A percentile compares a stretch with the other conserved stretches of the same genome.
Conservation (phyloP, 495 filamentous ascomycete genomes). For the Tuber brumale region DNA sequence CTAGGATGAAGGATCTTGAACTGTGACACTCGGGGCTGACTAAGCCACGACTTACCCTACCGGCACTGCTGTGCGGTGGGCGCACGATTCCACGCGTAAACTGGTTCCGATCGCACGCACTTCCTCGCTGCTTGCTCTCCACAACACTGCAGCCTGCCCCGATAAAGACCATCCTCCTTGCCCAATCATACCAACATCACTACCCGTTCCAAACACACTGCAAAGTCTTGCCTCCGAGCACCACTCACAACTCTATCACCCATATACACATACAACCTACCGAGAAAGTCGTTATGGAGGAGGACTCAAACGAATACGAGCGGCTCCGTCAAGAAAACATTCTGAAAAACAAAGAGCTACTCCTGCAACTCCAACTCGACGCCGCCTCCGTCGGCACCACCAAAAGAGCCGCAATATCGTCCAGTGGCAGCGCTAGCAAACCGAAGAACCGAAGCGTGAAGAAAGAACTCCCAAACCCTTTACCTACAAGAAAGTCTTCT, state of each 20-base stretch:
- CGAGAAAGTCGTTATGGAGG: neutral
- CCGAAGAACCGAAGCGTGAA: conserved; percentile 42
- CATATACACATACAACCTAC: neutral
- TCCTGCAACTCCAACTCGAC: conserved; percentile 54
- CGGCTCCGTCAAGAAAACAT: conserved; percentile 65
- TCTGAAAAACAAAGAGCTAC: conserved; percentile 63
- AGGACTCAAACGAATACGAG: conserved; percentile 56
- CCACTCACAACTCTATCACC: neutral
- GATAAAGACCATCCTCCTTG: neutral
- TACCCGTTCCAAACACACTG: neutral
- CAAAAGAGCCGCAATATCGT: conserved; percentile 35
- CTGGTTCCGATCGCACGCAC: neutral
- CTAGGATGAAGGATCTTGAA: neutral
- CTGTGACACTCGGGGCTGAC: neutral
- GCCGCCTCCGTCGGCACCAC: conserved; percentile 49
- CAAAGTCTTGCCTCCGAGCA: neutral
- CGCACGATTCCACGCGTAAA: neutral
- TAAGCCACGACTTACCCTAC: neutral
- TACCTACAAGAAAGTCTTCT: conserved; percentile 59
- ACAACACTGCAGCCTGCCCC: neutral
- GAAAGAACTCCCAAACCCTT: conserved; percentile 47
- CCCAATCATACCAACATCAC: neutral
- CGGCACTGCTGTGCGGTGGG: neutral
- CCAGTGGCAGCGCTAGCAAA: conserved; percentile 32
- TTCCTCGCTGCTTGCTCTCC: neutral